Evolutionary conservation across 2,329 filamentous ascomycete species (phyloP), one percentile per base, ranked within the genome.

Genomic region (Pyrenophora teres): DNA sequence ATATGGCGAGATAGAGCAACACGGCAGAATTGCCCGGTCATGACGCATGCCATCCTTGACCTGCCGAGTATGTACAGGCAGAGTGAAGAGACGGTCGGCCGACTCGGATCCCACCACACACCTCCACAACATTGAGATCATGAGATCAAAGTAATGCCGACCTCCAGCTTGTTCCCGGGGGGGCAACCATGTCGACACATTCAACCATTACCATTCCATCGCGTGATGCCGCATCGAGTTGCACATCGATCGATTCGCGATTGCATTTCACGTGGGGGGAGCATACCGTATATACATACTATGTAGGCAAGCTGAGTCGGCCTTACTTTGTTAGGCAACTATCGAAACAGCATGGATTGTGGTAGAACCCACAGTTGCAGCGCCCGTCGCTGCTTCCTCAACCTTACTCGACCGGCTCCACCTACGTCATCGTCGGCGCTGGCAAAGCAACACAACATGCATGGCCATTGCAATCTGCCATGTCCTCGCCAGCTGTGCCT

Each of bases 401-500:
- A 13, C 10, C 27, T 4, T 30, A 10, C 27, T 30, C 27, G 27
- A 13, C 10, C 10, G 27, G 8, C 27, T 30, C 27, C 27, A 30
- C 8, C 27, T 30, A 30, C 27, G 27, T 30, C 27, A 30, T 30
- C 10, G 27, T 30, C 27, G 4, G 27, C 27, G 27, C 27, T 30
- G 27, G 27, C 27, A 30, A 6, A 48, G 47, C 41, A 39, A 46
- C 41, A 52, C 38, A 33, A 36, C 35, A 58, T 60, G 52, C 30
- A 40, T 50, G 44, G 16, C 15, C 40, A 39, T 25, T n/a, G 45
- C 42, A 44, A 52, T 39, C 19, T 40, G 36, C 52, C 1, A 62
- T 62, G 56, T 37, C 61, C 13, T 21, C 54, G 47, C 43, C 36
- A 30, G 55, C 37, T n/a, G 49, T 64, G 9, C 63, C 67, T 13